Evolutionary conservation across 768 basidiomycete species (phyloP).

Genomic region (Leccinum sublutescens): DNA sequence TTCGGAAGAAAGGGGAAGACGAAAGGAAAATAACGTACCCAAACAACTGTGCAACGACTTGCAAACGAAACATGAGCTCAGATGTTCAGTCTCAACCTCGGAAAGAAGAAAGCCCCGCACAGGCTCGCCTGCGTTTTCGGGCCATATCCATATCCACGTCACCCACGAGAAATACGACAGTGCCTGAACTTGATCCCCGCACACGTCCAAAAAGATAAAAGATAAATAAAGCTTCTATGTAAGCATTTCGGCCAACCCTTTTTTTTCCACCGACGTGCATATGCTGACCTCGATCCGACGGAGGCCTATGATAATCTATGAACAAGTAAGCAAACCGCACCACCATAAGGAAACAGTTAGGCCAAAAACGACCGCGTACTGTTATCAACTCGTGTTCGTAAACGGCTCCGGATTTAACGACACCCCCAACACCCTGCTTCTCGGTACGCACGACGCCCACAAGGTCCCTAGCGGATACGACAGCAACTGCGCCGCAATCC

Average conservation of each 20-base stretch:
- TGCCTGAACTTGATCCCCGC: constrained; percentile 35
- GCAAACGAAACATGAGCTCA: neutral
- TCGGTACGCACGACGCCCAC: constrained; percentile 54
- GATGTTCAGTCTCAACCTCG: neutral
- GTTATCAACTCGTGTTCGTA: constrained; percentile 70
- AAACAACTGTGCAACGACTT: constrained; percentile 47
- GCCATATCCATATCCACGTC: constrained; percentile 44
- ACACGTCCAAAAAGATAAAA: too few species aligned
- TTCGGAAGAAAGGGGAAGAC: neutral
- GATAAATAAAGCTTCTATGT: constrained; percentile 14
- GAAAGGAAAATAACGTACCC: constrained; percentile 34
- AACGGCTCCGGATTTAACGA: constrained; percentile 75
- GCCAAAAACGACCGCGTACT: constrained; percentile 37
- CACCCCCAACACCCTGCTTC: constrained; percentile 55
- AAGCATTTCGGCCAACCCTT: neutral
- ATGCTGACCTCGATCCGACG: constrained; percentile 56
- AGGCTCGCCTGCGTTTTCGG: constrained; percentile 44
- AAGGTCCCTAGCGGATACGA: constrained; percentile 66
- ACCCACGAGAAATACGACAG: constrained; percentile 61
- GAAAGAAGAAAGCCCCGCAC: neutral
- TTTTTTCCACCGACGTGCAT: constrained; percentile 36
- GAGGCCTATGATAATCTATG: constrained; percentile 46
- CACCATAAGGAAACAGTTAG: neutral
- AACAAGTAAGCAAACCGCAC: constrained; percentile 16
- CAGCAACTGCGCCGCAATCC: constrained; percentile 67